These are phyloP conservation scores for Luvunga scandens DNA, from an alignment of 345 rosid species.

Conservation along the genomic window DNA sequence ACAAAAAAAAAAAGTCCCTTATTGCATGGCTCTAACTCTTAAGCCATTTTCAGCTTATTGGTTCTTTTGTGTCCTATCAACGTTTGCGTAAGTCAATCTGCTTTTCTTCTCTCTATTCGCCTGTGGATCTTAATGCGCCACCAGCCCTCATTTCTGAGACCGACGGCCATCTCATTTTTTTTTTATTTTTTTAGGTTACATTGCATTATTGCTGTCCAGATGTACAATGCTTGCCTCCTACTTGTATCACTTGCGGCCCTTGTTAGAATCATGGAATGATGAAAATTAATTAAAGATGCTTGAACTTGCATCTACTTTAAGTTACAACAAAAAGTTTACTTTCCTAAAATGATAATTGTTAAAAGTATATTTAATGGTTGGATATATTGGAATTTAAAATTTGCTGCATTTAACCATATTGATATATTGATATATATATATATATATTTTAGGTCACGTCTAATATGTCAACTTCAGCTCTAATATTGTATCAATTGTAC, in stretches of 20 bases:
- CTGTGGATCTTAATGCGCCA: not conserved
- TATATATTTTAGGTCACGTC: no score
- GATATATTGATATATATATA: no score
- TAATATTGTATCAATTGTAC: no score
- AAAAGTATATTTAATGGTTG: not conserved
- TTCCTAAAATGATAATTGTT: not conserved
- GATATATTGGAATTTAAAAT: not conserved
- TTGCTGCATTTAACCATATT: not conserved
- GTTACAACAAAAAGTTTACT: not conserved
- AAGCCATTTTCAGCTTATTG: not conserved
- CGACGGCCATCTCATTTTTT: not conserved
- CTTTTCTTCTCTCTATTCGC: conserved; percentile 3
- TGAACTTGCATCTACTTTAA: conserved; percentile 7
- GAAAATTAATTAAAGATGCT: not conserved
- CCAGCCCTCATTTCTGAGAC: not conserved
- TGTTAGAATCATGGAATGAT: not conserved
- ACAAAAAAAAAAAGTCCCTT: not conserved
- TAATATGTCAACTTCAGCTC: no score
- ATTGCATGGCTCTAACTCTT: conserved; percentile 35
- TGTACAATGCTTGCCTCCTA: not conserved
- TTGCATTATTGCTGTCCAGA: not conserved
- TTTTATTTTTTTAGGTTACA: not conserved
- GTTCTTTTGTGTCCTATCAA: not conserved
- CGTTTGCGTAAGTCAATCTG: conserved; percentile 11
- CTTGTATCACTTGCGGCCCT: not conserved